Base-by-base conservation (phyloP, 2,329 filamentous ascomycete genomes). In the Alternaria sp. region DNA sequence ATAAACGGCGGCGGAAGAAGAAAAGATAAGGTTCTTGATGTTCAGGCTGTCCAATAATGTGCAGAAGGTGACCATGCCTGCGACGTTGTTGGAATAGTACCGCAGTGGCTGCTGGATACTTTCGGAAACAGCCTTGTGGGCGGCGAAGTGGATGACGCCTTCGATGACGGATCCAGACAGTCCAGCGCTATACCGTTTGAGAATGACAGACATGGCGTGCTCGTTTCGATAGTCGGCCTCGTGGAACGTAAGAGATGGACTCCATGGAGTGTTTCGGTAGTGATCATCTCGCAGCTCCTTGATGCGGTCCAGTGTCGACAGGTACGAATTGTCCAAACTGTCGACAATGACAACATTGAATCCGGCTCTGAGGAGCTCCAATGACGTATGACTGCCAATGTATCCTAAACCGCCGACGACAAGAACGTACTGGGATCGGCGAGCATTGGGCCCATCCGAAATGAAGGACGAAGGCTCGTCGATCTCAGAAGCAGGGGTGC, bases 61-160 rank as follows among this genome's bases (percentile, higher is more conserved):
- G 41, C 86, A 81, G 57, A 90, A 82, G 57, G 86, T 81, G 59
- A 89, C 79, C 1, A 89, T 79, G 0, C 87, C 87, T 59, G 82
- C 83, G 27, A 90, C 85, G 60, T 90, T 90, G 78, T 89, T 90
- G 53, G 82, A 80, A 75, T 90, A 90, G 77, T 90, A 90, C 49
- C 84, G 84, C 45, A 90, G 74, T 0, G 87, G 87, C 32, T 81
- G 76, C 32, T 75, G 71, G 64, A 89, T 87, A 36, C 85, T 87
- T 67, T 90, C 87, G 10, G 82, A 82, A 0, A 89, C 86, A 4
- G 87, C 85, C 72, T 90, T 90, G 80, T 85, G 84, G 1, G 87
- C 87, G 4, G 88, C 87, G 66, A 90, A 89, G 69, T 90, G 88
- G 57, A 90, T 89, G 38, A 89, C 86, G 1, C 86, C 86, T 2